phyloP scores from a whole-genome alignment of 768 basidiomycete genomes.

The Leccinum longicurvipes region DNA sequence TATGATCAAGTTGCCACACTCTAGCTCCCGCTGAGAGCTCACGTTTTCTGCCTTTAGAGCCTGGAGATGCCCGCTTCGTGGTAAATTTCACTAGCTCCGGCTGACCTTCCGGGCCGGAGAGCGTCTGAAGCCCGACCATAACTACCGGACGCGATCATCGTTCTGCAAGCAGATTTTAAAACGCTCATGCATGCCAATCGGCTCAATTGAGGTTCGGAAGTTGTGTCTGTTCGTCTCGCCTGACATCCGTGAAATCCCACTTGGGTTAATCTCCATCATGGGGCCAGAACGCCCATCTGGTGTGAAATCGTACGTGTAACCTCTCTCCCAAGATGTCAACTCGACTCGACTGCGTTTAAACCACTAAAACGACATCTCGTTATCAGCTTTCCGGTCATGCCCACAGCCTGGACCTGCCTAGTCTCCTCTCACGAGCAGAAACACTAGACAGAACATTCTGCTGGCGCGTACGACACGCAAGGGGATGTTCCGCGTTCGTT shows the following conservation, averaged over 20 bases:
- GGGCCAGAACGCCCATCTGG: not conserved
- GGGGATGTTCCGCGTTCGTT: not conserved
- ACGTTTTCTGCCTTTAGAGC: not conserved
- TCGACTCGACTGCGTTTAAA: not conserved
- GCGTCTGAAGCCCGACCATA: not conserved
- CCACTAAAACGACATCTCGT: not conserved
- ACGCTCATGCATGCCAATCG: not conserved
- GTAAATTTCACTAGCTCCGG: not conserved
- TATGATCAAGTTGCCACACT: not conserved
- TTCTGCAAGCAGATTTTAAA: slow-evolving; percentile 7
- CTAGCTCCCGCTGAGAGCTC: not conserved
- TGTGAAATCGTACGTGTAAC: not conserved
- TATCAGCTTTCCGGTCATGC: not conserved
- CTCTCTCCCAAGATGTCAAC: not conserved
- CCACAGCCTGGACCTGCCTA: not conserved
- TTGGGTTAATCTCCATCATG: not conserved
- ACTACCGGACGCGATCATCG: not conserved
- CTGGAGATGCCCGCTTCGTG: not conserved
- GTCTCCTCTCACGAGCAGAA: not conserved
- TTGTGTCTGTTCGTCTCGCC: not conserved
- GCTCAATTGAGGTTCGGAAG: slow-evolving; percentile 13
- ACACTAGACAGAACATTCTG: not conserved
- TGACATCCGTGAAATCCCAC: not conserved
- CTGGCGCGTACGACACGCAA: not conserved
- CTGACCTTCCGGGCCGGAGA: not conserved